Evolutionary conservation across 441 rosid species (phyloP).

Genomic region (Corymbia citriodora): DNA sequence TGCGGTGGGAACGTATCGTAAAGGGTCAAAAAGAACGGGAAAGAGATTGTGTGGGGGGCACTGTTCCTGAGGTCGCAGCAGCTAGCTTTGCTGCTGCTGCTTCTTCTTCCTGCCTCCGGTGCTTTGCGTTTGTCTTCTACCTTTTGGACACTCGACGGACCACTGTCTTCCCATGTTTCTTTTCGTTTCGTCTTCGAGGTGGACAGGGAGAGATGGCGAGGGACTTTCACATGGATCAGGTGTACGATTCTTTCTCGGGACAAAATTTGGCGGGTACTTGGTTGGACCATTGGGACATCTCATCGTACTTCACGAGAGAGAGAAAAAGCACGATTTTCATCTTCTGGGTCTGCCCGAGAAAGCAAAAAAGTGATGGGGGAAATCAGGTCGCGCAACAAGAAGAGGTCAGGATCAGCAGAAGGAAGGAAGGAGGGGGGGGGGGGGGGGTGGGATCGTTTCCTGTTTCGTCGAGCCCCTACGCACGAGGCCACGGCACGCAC

Average conservation of each 20-base stretch:
- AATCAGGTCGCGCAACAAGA: background rate
- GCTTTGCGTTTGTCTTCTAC: background rate
- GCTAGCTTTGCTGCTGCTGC: background rate
- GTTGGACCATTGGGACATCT: background rate
- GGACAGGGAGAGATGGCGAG: background rate
- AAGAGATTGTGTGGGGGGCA: background rate
- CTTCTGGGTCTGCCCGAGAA: background rate
- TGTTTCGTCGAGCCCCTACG: background rate
- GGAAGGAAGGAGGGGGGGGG: background rate
- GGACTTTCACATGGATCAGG: background rate
- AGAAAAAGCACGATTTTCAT: background rate
- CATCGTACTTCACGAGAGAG: background rate
- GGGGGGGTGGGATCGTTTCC: background rate
- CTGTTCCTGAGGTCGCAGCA: background rate
- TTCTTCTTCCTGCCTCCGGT: background rate
- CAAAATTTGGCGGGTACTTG: background rate
- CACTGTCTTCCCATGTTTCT: background rate
- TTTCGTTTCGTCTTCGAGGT: background rate
- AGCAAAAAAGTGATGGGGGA: background rate
- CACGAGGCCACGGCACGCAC: background rate
- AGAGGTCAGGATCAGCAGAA: background rate
- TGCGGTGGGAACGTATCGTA: background rate
- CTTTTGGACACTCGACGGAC: background rate
- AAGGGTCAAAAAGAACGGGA: background rate
- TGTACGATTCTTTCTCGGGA: background rate